Percentiles rank a stretch among this genome's conserved stretches.
phyloP scores from a whole-genome alignment of 2,329 filamentous ascomycete species.

The Ceratocystis colombiana region DNA sequence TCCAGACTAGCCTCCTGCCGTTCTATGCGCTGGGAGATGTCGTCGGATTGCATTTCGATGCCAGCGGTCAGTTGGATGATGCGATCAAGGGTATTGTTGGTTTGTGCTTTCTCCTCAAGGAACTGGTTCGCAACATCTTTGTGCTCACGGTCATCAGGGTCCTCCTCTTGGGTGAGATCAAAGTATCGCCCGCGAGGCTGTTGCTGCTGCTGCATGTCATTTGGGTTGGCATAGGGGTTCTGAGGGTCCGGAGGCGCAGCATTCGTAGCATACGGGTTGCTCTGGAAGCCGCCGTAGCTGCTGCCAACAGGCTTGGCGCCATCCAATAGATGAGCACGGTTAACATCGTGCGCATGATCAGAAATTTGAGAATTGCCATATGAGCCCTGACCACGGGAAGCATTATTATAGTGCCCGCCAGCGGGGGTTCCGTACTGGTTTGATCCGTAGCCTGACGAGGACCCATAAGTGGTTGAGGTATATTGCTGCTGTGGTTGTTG shows the following conservation, averaged over 20 bases:
- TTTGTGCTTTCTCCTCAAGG: constrained; percentile 45
- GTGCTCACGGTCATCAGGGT: constrained; percentile 63
- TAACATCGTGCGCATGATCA: constrained; percentile 39
- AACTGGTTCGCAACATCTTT: constrained; percentile 44
- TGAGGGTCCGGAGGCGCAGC: constrained; percentile 8
- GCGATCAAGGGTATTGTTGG: constrained; percentile 27
- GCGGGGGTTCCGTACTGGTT: constrained; percentile 43
- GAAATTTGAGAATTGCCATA: constrained; percentile 44
- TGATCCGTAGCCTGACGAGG: constrained; percentile 41
- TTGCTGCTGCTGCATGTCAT: constrained; percentile 39
- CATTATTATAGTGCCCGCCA: constrained; percentile 49
- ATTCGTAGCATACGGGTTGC: constrained; percentile 27
- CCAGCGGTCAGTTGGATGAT: constrained; percentile 56
- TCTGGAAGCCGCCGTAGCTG: constrained; percentile 28
- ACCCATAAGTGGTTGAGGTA: constrained; percentile 18
- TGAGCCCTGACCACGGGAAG: constrained; percentile 41
- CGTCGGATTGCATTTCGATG: constrained; percentile 59
- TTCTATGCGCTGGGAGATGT: constrained; percentile 64
- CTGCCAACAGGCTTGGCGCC: constrained; percentile 23
- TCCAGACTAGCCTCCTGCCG: constrained; percentile 67
- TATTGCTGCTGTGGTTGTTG: constrained; percentile 23
- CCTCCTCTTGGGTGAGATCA: constrained; percentile 65
- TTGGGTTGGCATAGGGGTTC: constrained; percentile 26
- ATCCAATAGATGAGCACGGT: constrained; percentile 29
- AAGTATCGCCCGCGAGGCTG: constrained; percentile 55